These are phyloP conservation scores for Fusarium poae DNA, from an alignment of 2,329 filamentous ascomycete genomes.

Conservation along the genomic window DNA sequence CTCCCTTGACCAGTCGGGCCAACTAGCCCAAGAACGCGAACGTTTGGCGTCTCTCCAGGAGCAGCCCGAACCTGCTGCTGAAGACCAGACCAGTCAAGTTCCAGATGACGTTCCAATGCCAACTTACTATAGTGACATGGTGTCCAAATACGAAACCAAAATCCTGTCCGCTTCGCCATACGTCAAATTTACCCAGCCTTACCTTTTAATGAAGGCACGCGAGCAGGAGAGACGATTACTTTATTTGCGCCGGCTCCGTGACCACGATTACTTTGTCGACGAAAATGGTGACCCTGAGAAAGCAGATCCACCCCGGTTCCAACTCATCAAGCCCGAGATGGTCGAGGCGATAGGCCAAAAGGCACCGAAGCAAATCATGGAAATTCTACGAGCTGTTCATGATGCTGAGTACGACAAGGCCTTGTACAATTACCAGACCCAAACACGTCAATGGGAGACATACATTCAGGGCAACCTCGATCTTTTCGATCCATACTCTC, in stretches of 20 bases:
- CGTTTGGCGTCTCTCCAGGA: conserved; percentile 58
- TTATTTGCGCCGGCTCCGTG: conserved; percentile 84
- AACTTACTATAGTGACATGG: conserved; percentile 94
- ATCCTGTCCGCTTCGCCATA: conserved; percentile 96
- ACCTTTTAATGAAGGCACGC: conserved; percentile 90
- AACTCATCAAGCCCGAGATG: conserved; percentile 95
- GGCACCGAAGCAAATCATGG: conserved; percentile 87
- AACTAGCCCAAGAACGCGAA: conserved; percentile 44
- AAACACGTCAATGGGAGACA: conserved; percentile 95
- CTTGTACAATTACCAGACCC: conserved; percentile 91
- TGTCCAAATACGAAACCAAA: conserved; percentile 91
- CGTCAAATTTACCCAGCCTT: conserved; percentile 94
- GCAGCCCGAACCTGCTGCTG: conserved; percentile 58
- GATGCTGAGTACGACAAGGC: conserved; percentile 98
- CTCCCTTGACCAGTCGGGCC: conserved; percentile 47
- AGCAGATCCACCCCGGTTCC: conserved; percentile 77
- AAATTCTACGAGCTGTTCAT: conserved; percentile 93
- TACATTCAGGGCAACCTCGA: conserved; percentile 90
- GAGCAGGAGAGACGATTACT: conserved; percentile 89
- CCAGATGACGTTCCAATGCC: conserved; percentile 86
- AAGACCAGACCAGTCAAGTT: conserved; percentile 69
- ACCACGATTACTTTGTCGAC: conserved; percentile 75
- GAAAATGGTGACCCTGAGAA: conserved; percentile 72
- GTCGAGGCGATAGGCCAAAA: conserved; percentile 85
- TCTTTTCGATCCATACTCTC: conserved; percentile 93